Evolutionary conservation across 176 grass and related monocot species (phyloP), one percentile per base, ranked within the genome.

Genomic region (Cenchrus purpureus): DNA sequence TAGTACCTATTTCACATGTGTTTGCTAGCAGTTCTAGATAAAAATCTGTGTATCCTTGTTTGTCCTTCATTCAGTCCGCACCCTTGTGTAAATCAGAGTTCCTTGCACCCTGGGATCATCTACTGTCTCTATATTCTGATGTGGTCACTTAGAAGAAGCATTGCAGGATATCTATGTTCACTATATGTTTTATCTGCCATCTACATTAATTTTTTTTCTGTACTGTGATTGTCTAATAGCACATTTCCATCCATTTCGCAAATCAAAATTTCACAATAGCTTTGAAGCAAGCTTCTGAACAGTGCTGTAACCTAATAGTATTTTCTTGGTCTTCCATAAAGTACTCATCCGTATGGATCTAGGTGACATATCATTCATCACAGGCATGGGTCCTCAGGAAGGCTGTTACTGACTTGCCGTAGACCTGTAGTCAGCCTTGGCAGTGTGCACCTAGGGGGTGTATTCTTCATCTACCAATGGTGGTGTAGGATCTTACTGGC

Each of bases 281-380:
- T 90, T 53, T 86, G 66, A 20, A 60, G 42, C 59, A 79, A 83
- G 68, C 79, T 73, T 52, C 29, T 84, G 68, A 87, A 75, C 74
- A 68, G 43, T 83, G 52, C 40, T 79, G 15, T 69, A 90, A 69
- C 32, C 63, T 79, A 60, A 65, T 79, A 87, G 29, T 90, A 52
- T 87, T 79, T 83, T 87, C 79, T 59, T 74, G 29, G 69, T 79
- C 52, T 65, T 68, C 52, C 60, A 68, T 83, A 83, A 86, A 74
- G 79, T 49, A 16, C 84, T 80, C 83, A 90, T 9, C 10, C 4
- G 1, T 79, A 83, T 86, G 67, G 74, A 90, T 68, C 66, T 60
- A 14, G 42, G 48, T 2, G 40, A 42, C 58, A 73, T 86, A 48
- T 78, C 43, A 45, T 83, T 58, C 56, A 71, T 80, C n/a, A 42